These are phyloP conservation scores for Trichocomaceae sp. DNA, from an alignment of 2,329 filamentous ascomycete species.

Conservation along the genomic window DNA sequence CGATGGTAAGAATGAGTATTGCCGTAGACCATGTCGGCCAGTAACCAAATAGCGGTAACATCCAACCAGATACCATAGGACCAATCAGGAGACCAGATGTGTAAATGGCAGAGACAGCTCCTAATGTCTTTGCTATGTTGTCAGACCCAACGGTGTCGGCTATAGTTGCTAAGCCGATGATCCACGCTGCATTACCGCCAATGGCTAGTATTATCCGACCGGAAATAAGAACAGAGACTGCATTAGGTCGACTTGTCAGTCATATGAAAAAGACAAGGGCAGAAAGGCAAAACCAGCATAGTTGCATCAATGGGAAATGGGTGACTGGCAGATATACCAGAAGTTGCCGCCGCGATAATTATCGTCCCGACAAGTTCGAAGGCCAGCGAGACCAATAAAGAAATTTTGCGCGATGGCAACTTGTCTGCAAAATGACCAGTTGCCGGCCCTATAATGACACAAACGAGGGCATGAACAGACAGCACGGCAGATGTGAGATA, in stretches of 20 bases:
- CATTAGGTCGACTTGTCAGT: background rate
- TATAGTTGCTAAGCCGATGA: constrained; percentile 26
- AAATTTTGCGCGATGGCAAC: constrained; percentile 18
- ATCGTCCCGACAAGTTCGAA: constrained; percentile 23
- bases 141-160: constrained; percentile 23
- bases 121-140: constrained; percentile 23
- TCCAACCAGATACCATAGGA: constrained; percentile 22
- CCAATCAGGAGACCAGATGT: constrained; percentile 23
- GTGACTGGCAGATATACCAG: constrained; percentile 20
- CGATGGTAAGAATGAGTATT: constrained; percentile 21
- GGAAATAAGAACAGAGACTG: constrained; percentile 20
- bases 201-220: constrained; percentile 27
- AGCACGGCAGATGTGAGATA: constrained; percentile 22
- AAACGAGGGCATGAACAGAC: constrained; percentile 20
- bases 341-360: constrained; percentile 20
- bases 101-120: constrained; percentile 21
- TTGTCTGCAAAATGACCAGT: constrained; percentile 22
- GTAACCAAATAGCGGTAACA: constrained; percentile 25
- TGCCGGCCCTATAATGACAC: constrained; percentile 19
- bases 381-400: constrained; percentile 21
- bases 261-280: too few relatives aligned
- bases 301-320: too few relatives aligned
- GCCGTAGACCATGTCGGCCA: constrained; percentile 26
- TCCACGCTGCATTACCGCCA: constrained; percentile 26
- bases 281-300: background rate